Evolutionary conservation across 2,329 filamentous ascomycete genomes (phyloP), one percentile per base, ranked within the genome.

Genomic region (Aspergillus japonicus): DNA sequence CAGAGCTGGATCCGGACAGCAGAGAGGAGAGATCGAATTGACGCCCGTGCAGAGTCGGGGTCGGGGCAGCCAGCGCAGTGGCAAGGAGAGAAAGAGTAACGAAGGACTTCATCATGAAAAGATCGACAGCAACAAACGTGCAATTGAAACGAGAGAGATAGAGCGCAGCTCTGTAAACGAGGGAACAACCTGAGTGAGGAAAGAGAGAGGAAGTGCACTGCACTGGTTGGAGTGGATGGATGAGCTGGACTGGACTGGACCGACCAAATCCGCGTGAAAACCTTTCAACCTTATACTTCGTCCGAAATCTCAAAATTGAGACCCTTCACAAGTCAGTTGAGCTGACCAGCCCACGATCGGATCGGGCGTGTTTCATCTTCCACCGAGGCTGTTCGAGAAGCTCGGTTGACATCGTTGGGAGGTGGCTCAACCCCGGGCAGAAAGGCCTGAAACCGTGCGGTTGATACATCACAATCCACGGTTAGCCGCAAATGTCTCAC

Each of bases 41-140:
- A n/a, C 69, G 69, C 5, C 51, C 61, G 47, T 69, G 62, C 16
- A 71, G 53, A 35, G 69, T 71, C 12, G 29, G 58, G 24, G 70
- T 70, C 8, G 69, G 69, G 3, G 67, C 69, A 10, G 61, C 63
- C 1, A 72, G 62, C 50, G 63, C 65, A 16, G 64, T 59, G 33
- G 64, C 64, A 14, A 69, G 47, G 11, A 72, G 58, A 23, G 61
- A 56, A n/a, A 71, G 60, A 23, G 63, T 42, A 8, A 68, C 44
- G 33, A 66, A 56, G 16, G 64, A 54, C 59, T 71, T 71, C 70
- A 72, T 72, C 16, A 11, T 58, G 19, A 26, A 51, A 6, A 21
- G 23, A 44, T 31, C 11, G n/a, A 31, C 39, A 47, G 12, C 44
- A 44, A 19, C 24, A 5, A 23, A 42, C 7, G 21, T 44, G 54